Evolutionary conservation across 129 eudicot species (phyloP).

Genomic region (Cynara cardunculus): DNA sequence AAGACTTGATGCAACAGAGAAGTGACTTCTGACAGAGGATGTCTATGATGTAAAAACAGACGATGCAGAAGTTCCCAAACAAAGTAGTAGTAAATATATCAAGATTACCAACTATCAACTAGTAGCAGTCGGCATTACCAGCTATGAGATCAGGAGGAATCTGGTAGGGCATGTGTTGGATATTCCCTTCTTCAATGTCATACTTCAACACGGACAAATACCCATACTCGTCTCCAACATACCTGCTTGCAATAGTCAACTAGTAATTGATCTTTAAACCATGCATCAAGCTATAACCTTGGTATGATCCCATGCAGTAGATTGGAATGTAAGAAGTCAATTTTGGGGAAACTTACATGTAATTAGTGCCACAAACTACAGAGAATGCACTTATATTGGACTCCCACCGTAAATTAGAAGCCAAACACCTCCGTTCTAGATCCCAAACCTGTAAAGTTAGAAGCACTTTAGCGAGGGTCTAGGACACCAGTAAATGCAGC

Average conservation of each 20-base stretch:
- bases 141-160: constrained; percentile 71
- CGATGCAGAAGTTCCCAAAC: constrained; percentile 6
- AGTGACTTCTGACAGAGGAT: not conserved
- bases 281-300: constrained; percentile 11
- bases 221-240: constrained; percentile 88
- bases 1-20: constrained; percentile 12
- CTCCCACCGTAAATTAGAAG: constrained; percentile 71
- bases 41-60: not conserved
- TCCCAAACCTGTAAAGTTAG: constrained; percentile 76
- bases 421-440: constrained; percentile 60
- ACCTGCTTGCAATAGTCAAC: constrained; percentile 43
- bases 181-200: constrained; percentile 52
- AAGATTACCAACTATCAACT: constrained; percentile 12
- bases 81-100: constrained; percentile 13
- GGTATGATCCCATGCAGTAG: not conserved
- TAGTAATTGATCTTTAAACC: constrained; percentile 13
- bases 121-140: constrained; percentile 48
- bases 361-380: constrained; percentile 57
- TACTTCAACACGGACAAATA: constrained; percentile 71
- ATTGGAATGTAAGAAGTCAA: not conserved
- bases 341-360: constrained; percentile 52
- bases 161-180: constrained; percentile 63
- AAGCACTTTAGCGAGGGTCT: constrained; percentile 19
- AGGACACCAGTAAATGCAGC: not conserved
- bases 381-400: constrained; percentile 84